Evolutionary conservation across 495 filamentous ascomycete species (phyloP).

Genomic region (Parmelia sp.): DNA sequence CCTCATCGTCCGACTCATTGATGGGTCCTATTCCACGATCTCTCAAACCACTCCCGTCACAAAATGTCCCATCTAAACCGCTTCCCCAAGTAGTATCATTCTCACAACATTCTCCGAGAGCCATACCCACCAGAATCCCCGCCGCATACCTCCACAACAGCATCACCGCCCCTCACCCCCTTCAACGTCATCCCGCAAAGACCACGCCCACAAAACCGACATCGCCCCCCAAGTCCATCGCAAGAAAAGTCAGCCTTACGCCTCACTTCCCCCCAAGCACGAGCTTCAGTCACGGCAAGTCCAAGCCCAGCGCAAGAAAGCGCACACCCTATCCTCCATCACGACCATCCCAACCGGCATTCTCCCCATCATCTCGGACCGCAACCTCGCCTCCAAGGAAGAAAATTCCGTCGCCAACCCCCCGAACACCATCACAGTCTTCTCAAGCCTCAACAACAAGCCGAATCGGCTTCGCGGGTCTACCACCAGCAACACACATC

Average conservation of each 20-base stretch:
- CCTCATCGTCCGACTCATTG: constrained; percentile 8
- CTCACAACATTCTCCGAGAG: background rate
- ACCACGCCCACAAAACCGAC: background rate
- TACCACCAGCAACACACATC: background rate
- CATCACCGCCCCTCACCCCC: background rate
- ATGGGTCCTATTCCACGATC: background rate
- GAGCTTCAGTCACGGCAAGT: background rate
- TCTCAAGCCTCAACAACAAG: background rate
- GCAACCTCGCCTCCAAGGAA: background rate
- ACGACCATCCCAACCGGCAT: background rate
- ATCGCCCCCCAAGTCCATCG: background rate
- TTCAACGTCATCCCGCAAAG: background rate
- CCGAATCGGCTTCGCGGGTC: background rate
- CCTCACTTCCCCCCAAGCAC: constrained; percentile 8
- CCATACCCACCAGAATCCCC: no score
- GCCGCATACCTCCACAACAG: background rate
- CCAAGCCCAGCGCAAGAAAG: no score
- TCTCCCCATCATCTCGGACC: background rate
- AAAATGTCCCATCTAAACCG: background rate
- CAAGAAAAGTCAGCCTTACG: constrained; percentile 3
- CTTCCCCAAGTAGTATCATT: background rate
- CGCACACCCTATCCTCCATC: background rate
- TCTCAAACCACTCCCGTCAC: background rate
- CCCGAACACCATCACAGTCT: background rate
- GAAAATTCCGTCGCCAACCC: background rate